Evolutionary conservation across 202 grass and related monocot genomes (phyloP).

Genomic region (Digitaria exilis): DNA sequence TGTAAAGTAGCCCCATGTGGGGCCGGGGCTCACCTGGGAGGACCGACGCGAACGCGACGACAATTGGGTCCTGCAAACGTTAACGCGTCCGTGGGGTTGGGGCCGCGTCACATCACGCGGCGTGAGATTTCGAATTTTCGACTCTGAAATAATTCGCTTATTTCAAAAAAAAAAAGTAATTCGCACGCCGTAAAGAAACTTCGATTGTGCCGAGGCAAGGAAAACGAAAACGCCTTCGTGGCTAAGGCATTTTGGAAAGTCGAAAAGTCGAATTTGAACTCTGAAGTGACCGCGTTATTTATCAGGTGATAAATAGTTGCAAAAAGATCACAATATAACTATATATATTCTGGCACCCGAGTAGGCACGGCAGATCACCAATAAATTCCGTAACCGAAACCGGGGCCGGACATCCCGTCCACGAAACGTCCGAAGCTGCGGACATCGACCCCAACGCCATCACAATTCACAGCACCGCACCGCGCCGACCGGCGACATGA

Average conservation of each 20-base stretch:
- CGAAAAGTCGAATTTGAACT: not conserved
- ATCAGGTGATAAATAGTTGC: not conserved
- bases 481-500: slow-evolving; percentile 43
- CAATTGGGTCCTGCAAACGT: not conserved
- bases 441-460: slow-evolving; percentile 8
- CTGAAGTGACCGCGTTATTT: not conserved
- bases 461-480: too few relatives aligned
- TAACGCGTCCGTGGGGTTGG: not conserved
- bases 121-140: not conserved
- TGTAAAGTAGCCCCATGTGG: not conserved
- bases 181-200: not conserved
- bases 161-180: too few relatives aligned
- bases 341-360: not conserved
- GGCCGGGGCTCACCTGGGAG: not conserved
- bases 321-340: not conserved
- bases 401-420: not conserved
- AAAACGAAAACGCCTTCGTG: slow-evolving; percentile 35
- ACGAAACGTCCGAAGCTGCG: slow-evolving; percentile 5
- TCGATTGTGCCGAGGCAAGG: not conserved
- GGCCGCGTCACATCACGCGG: not conserved
- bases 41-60: too few relatives aligned
- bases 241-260: slow-evolving; percentile 48
- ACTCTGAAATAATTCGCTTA: too few relatives aligned
- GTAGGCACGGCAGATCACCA: not conserved
- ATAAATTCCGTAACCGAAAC: slow-evolving; percentile 20